phyloP scores from a whole-genome alignment of 176 grass and related monocot genomes.

The Olyra latifolia region DNA sequence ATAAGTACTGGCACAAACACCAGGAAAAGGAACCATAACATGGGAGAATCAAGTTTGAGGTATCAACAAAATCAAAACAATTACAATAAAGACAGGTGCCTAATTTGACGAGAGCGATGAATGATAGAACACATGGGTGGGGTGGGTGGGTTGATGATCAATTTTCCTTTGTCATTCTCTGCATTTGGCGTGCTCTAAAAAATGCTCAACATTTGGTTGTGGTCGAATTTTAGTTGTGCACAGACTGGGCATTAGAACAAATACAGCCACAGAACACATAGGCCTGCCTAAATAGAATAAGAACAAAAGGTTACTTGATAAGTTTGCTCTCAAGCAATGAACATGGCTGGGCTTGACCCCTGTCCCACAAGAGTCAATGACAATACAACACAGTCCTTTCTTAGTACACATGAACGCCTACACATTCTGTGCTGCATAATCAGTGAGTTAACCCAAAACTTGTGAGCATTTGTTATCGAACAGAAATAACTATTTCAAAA shows the following conservation, averaged over 20 bases:
- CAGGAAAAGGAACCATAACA: neutral
- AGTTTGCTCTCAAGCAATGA: neutral
- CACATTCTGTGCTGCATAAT: neutral
- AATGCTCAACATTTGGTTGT: neutral
- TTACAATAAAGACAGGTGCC: neutral
- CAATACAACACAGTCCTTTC: neutral
- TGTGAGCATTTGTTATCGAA: neutral
- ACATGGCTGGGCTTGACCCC: neutral
- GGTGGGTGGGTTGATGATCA: neutral
- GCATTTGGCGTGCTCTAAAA: too few species aligned
- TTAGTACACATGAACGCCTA: neutral
- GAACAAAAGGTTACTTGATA: neutral
- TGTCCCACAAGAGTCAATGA: neutral
- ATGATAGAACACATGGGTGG: neutral
- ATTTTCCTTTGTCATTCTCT: neutral
- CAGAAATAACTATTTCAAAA: neutral
- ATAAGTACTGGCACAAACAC: neutral
- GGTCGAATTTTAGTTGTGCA: neutral
- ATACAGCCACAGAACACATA: neutral
- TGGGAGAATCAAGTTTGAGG: neutral
- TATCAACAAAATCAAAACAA: conserved; percentile 1
- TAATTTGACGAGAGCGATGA: neutral
- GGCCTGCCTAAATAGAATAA: neutral
- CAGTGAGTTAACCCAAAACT: neutral
- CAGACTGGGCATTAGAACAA: neutral